Base-by-base conservation (phyloP, 164 flowering plant species). In the Aristolochia fimbriata region DNA sequence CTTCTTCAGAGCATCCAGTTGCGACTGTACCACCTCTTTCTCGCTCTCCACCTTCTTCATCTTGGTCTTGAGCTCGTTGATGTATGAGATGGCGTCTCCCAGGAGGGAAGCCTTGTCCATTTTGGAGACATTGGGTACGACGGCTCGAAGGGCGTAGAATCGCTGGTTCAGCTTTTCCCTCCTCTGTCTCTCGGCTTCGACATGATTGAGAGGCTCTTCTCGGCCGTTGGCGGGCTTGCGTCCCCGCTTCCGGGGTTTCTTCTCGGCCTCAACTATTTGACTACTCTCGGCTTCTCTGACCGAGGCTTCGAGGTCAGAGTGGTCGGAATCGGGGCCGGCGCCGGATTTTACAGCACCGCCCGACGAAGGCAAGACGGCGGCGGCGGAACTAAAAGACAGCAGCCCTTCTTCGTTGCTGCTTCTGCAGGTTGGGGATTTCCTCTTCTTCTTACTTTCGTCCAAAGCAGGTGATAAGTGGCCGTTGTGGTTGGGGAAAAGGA, bases 91-190 rank as follows among this genome's bases (percentile, higher is more conserved):
- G 17, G 98, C 96, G 48, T 92, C 98, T 0, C 94, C 96, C 1
- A 92, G 85, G 2, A 92, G 82, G 3, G 98, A 92, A 0, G 98
- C 97, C 67, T 92, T 92, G 73, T 92, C 98, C 97, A 89, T 92
- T 59, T 92, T 92, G 6, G 98, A 92, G 10, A 92, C 97, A 62
- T 89, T 92, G 5, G 98, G 98, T 8, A 92, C 98, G 1, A 89
- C 97, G 1, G 97, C 93, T 31, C 98, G 73, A 4, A 92, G 76
- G 0, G 98, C 93, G 41, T 92, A 92, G 75, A 92, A 92, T 47
- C 83, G 74, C 79, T 92, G 98, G 65, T 92, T 92, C 16, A 92
- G 86, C 77, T 92, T 92, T 80, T 92, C 98, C 24, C 98, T 69
- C 62, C 98, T 73, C 66, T 89, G 97, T 59, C 98, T 65, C 79